Base-by-base conservation (phyloP, 257 asterid genomes). In the Salvia hispanica region DNA sequence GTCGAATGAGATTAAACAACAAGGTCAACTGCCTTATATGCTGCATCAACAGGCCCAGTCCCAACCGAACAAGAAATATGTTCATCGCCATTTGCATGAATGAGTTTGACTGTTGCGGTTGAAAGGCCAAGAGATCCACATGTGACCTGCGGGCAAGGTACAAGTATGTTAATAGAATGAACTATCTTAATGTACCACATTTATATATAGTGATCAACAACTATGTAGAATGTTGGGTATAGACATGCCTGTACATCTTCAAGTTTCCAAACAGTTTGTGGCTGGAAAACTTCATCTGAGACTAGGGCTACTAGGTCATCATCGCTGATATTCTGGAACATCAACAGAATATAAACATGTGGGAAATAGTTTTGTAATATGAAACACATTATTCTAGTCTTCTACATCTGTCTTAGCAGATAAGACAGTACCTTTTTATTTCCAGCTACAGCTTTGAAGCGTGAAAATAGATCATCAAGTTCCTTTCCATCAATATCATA, bases 1-100 rank as follows among this genome's bases (percentile, higher is more conserved):
- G 21, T 59, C 31, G 10, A 40, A 54, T 50, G 69, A 40, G 42
- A 31, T 25, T 48, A 65, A 56, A 86, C 88, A 75, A 84, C 71
- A 68, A 81, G 87, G 81, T 93, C 99, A 81, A 90, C 87, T 9
- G 97, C 97, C 81, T 88, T 88, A 59, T 90, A 93, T 42, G 97
- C 95, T 39, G 99, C 97, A 79, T 90, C 97, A 72, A 93, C 96
- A 3, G 99, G 99, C 65, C 99, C 99, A 4, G 92, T 86, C 77
- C 99, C 99, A 70, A 90, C 92, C 62, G 99, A 86, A 80, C 95
- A 93, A 59, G 89, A 79, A 68, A 90, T 75, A 64, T 82, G 95
- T 78, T 79, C 91, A 3, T 64, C 69, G 39, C 92, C 96, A 67
- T 87, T 70, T 0, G 79, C 82, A 60, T 83, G 92, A 71, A 75